These are phyloP conservation scores for Picea abies DNA, from an alignment of 83 land plant species.

Conservation along the genomic window DNA sequence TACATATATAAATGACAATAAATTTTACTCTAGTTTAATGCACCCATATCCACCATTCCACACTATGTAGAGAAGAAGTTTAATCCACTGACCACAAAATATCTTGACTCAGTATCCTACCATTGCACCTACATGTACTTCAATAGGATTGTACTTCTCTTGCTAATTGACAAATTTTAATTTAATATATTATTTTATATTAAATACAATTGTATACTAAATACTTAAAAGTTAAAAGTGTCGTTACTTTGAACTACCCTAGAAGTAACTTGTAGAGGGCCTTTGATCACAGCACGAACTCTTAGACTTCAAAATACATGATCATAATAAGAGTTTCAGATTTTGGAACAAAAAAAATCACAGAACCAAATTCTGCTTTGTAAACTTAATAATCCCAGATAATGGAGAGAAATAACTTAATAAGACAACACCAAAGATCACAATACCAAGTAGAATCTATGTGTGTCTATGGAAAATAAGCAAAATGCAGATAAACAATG, in stretches of 20 bases:
- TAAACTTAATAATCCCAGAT: neutral
- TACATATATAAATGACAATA: neutral
- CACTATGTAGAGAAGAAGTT: neutral
- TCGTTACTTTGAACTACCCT: neutral
- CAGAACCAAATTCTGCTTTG: neutral
- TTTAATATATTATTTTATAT: too few relatives aligned
- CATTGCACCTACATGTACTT: neutral
- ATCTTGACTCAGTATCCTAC: neutral
- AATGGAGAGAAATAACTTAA: neutral
- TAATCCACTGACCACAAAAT: neutral
- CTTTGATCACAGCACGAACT: neutral
- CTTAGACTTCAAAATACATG: neutral
- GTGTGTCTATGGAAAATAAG: too few relatives aligned
- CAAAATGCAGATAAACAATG: too few relatives aligned
- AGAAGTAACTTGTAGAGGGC: neutral
- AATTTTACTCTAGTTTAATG: neutral
- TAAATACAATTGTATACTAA: too few relatives aligned
- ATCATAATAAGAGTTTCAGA: neutral
- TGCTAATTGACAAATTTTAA: neutral
- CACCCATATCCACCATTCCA: neutral
- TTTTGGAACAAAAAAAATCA: neutral
- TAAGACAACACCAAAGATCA: too few relatives aligned
- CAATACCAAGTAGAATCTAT: neutral
- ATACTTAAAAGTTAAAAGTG: neutral
- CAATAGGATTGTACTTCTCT: neutral